Percentiles rank a stretch among this genome's conserved stretches.
phyloP scores from a whole-genome alignment of 345 rosid species.

The Boechera divaricarpa region DNA sequence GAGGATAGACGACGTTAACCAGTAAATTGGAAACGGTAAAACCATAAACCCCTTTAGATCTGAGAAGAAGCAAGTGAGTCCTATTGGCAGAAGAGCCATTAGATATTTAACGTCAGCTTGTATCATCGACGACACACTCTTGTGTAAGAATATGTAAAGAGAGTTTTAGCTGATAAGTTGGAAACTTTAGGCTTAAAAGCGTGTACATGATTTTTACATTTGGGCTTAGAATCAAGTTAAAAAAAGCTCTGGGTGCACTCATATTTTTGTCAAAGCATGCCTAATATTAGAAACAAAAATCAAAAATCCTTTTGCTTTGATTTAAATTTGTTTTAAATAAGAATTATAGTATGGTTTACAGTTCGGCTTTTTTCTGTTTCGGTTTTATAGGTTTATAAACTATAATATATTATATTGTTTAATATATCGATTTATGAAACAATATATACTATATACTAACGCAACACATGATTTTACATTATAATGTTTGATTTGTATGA shows the following conservation, averaged over 20 bases:
- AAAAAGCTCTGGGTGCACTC: not conserved
- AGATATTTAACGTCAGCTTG: constrained; percentile 32
- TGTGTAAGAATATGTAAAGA: constrained; percentile 31
- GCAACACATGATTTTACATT: not conserved
- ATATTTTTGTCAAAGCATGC: constrained; percentile 1
- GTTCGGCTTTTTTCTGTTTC: not conserved
- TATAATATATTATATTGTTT: too few relatives aligned
- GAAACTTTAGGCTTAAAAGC: constrained; percentile 21
- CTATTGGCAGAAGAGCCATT: constrained; percentile 4
- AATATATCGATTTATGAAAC: too few relatives aligned
- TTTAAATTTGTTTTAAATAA: too few relatives aligned
- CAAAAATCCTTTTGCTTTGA: too few relatives aligned
- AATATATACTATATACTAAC: too few relatives aligned
- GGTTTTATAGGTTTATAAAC: too few relatives aligned
- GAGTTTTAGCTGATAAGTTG: constrained; percentile 31
- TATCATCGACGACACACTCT: constrained; percentile 10
- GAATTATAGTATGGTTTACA: not conserved
- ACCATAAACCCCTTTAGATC: not conserved
- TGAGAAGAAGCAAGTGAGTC: constrained; percentile 22
- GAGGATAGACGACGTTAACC: constrained; percentile 60
- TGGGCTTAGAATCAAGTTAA: not conserved
- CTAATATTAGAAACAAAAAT: not conserved
- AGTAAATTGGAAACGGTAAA: constrained; percentile 33
- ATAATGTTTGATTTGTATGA: not conserved
- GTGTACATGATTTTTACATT: constrained; percentile 26